Evolutionary conservation across 2,329 filamentous ascomycete species (phyloP).

Genomic region (Botrytis byssoidea): DNA sequence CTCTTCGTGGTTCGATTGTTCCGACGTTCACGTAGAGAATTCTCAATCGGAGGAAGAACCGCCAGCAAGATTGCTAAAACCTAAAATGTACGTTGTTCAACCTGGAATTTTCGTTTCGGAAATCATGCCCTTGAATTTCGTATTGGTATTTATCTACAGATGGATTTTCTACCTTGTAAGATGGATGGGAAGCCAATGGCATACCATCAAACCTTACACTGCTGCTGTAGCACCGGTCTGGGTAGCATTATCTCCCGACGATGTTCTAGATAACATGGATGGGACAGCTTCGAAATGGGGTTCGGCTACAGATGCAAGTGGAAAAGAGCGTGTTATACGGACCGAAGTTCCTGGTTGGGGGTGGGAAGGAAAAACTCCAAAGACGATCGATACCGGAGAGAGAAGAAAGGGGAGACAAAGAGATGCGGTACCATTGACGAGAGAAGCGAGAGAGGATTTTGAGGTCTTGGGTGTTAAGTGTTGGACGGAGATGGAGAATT

Average conservation of each 20-base stretch:
- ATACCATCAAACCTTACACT: slow-evolving; percentile 71
- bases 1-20: slow-evolving; percentile 52
- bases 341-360: slow-evolving; percentile 91
- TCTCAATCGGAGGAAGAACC: slow-evolving; percentile 22
- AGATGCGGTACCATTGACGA: slow-evolving; percentile 57
- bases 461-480: slow-evolving; percentile 58
- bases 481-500: slow-evolving; percentile 70
- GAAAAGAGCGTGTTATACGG: slow-evolving; percentile 62
- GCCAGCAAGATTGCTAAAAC: slow-evolving; percentile 40
- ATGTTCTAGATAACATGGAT: slow-evolving; percentile 57
- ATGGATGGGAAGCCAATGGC: slow-evolving; percentile 84
- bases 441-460: slow-evolving; percentile 60
- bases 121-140: slow-evolving; percentile 70
- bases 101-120: slow-evolving; percentile 83
- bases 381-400: slow-evolving; percentile 45
- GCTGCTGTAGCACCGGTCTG: slow-evolving; percentile 76
- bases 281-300: slow-evolving; percentile 77
- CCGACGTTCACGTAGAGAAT: slow-evolving; percentile 29
- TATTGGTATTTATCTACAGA: slow-evolving; percentile 69
- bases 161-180: slow-evolving; percentile 69
- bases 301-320: slow-evolving; percentile 60
- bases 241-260: slow-evolving; percentile 68
- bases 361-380: slow-evolving; percentile 56
- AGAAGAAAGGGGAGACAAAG: slow-evolving; percentile 58
- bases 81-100: slow-evolving; percentile 75